Percentiles rank a stretch among this genome's conserved stretches.
These are phyloP conservation scores for Tolypocladium nubicola DNA, from an alignment of 2,329 filamentous ascomycete species.

Conservation along the genomic window DNA sequence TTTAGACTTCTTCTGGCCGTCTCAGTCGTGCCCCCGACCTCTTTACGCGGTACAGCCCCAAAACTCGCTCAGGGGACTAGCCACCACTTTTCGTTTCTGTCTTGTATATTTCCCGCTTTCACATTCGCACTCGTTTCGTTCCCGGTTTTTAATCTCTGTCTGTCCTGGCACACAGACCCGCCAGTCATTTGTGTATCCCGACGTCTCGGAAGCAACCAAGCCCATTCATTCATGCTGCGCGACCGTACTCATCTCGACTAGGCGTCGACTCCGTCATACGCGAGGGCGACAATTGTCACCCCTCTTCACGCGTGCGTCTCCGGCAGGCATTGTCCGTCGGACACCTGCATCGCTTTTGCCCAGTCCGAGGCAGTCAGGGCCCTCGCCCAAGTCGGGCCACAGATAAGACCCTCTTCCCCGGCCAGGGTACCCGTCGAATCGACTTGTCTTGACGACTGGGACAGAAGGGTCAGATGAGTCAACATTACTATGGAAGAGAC, in stretches of 20 bases:
- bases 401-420: constrained; percentile 1
- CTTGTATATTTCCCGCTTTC: neutral
- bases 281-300: constrained; percentile 7
- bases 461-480: constrained; percentile 37
- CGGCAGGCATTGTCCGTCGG: neutral
- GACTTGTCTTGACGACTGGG: neutral
- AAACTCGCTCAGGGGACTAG: neutral
- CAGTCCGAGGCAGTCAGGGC: constrained; percentile 2
- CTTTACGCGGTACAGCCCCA: neutral
- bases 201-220: constrained; percentile 7
- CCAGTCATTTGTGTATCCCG: constrained; percentile 10
- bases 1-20: neutral
- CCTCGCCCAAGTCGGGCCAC: neutral
- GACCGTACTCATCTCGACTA: constrained; percentile 11
- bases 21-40: neutral
- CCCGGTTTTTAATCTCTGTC: neutral
- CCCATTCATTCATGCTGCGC: constrained; percentile 12
- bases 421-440: constrained; percentile 9
- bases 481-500: constrained; percentile 40
- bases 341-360: neutral
- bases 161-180: neutral
- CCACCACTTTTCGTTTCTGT: neutral
- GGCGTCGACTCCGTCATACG: constrained; percentile 11
- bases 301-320: neutral
- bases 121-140: neutral